Evolutionary conservation across 2,329 filamentous ascomycete species (phyloP), one percentile per base, ranked within the genome.

Genomic region (Aureobasidium uvarum): DNA sequence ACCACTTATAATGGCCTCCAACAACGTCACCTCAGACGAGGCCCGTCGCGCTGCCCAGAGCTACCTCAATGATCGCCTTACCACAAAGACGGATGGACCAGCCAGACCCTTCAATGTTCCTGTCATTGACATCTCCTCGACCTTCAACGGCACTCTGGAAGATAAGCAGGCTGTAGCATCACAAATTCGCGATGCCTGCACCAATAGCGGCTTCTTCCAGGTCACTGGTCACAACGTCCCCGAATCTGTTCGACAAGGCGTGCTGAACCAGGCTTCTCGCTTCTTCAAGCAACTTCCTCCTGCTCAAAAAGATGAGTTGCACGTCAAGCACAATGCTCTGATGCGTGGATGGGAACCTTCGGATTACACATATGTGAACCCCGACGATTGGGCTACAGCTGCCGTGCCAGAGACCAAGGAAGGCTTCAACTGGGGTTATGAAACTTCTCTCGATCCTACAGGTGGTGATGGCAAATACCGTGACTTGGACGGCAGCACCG

Each of bases 301-400:
- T 5, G 76, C 80, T 64, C 80, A 79, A 67, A 83, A 82, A 68
- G 74, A 81, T 66, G 76, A 71, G 0, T 39, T 80, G 14, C 78
- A 80, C 65, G 73, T 79, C 46, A 75, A 74, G 65, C 69, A 77
- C 51, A 78, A 74, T 23, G 73, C 74, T 10, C 73, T 78, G 48
- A 75, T 78, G 39, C 73, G 77, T 39, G 78, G 78, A 0, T 80
- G 74, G 72, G 78, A 80, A 67, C 77, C 77, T 3, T 73, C 81
- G 45, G 81, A 82, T 2, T 79, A 79, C 68, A 83, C 76, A 2
- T 75, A 74, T 2, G 67, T 74, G 16, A 71, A 77, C 0, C 74
- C 73, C 0, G 74, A 73, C 23, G 76, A 78, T 74, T 36, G 75
- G 68, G 66, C 41, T 62, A 60, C 66, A 23, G 33, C 45, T 38